Conservation (phyloP, 495 filamentous ascomycete species). For the Neurospora sp. region DNA sequence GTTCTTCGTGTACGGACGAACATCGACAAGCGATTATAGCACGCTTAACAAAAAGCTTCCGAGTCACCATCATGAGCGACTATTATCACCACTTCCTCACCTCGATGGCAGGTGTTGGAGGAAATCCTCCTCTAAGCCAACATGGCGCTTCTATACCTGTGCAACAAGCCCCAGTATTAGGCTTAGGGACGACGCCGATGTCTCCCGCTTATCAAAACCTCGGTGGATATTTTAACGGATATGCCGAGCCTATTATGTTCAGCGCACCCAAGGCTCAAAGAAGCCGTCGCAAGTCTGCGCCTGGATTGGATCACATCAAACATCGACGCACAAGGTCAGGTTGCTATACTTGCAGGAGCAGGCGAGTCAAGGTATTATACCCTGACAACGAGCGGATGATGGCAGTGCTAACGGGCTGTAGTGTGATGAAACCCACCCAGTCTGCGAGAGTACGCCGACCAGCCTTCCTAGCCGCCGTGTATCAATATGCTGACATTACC, state of each 20-base stretch:
- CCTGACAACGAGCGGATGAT: neutral
- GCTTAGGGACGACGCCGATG: constrained; percentile 22
- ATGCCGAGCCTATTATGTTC: constrained; percentile 38
- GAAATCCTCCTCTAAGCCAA: constrained; percentile 22
- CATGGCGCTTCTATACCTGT: constrained; percentile 27
- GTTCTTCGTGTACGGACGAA: neutral
- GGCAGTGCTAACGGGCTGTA: constrained; percentile 21
- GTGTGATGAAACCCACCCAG: constrained; percentile 79
- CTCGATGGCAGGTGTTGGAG: constrained; percentile 34
- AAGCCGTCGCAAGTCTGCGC: constrained; percentile 46
- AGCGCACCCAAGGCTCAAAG: constrained; percentile 42
- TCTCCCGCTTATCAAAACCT: constrained; percentile 32
- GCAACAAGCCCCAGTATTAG: constrained; percentile 21
- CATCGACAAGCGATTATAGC: neutral
- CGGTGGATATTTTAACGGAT: constrained; percentile 33
- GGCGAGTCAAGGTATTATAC: constrained; percentile 73
- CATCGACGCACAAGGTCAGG: constrained; percentile 89
- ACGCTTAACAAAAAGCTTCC: neutral
- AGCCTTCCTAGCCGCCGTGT: constrained; percentile 2
- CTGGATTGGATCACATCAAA: constrained; percentile 71
- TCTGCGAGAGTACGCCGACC: constrained; percentile 64
- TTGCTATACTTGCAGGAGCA: constrained; percentile 84
- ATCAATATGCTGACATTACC: constrained; percentile 10
- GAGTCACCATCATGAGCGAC: constrained; percentile 31
- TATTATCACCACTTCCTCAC: constrained; percentile 39